Evolutionary conservation across 169 alveolate species (phyloP).

Genomic region (Toxoplasma gondii): DNA sequence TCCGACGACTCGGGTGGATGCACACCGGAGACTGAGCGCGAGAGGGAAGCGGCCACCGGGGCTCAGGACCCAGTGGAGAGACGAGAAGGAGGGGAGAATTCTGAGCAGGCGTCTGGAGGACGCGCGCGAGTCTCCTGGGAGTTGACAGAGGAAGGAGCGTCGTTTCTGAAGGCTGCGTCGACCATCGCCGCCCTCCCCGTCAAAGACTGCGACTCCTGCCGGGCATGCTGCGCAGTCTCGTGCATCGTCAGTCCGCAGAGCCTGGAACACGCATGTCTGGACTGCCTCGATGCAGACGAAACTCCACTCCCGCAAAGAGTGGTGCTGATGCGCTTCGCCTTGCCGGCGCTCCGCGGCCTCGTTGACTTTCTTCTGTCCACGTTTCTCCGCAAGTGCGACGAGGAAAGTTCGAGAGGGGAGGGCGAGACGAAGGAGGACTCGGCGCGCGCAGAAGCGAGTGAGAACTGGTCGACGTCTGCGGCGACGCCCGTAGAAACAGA

Average conservation of each 20-base stretch:
- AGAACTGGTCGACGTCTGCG: not conserved
- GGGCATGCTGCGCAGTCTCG: slow-evolving; percentile 45
- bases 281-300: slow-evolving; percentile 26
- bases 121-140: not conserved
- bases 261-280: slow-evolving; percentile 45
- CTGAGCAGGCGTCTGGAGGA: not conserved
- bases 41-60: not conserved
- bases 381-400: not conserved
- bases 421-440: not conserved
- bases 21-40: not conserved
- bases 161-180: not conserved
- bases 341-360: slow-evolving; percentile 38
- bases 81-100: not conserved
- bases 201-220: slow-evolving; percentile 66
- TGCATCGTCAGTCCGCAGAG: slow-evolving; percentile 57
- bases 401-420: not conserved
- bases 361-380: slow-evolving; percentile 13
- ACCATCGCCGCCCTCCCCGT: slow-evolving; percentile 54
- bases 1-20: too few species aligned
- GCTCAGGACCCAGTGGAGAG: not conserved
- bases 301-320: slow-evolving; percentile 36
- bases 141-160: not conserved
- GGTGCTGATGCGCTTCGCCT: slow-evolving; percentile 55
- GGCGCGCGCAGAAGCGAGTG: not conserved
- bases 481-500: not conserved